Evolutionary conservation across 1,284 basidiomycete species (phyloP).

Genomic region (Entoloma clypeatum): DNA sequence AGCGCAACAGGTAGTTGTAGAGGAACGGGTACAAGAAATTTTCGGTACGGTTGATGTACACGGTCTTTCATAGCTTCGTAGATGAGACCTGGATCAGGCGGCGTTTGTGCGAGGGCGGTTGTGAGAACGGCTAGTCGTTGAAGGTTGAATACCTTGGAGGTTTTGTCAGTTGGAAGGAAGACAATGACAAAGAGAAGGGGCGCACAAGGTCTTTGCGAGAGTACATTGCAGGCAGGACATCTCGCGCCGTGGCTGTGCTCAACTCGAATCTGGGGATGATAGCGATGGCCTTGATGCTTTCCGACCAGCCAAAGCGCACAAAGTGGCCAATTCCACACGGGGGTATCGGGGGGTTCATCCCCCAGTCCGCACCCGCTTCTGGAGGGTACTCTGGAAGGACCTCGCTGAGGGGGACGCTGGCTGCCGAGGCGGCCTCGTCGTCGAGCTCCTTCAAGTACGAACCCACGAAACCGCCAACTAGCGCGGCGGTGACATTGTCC

Average conservation of each 20-base stretch:
- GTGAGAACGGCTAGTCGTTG: conserved; percentile 98
- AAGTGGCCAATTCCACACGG: conserved; percentile 93
- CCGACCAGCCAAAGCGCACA: conserved; percentile 87
- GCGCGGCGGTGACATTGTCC: conserved; percentile 97
- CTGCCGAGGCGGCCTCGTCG: conserved; percentile 68
- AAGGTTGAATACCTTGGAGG: conserved; percentile 88
- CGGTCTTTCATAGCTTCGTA: conserved; percentile 99
- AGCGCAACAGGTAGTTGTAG: background rate
- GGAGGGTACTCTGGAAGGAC: conserved; percentile 96
- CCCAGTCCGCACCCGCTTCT: conserved; percentile 91
- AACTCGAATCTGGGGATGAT: conserved; percentile 97
- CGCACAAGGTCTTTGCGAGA: conserved; percentile 88
- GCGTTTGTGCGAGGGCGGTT: conserved; percentile 86
- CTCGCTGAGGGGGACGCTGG: conserved; percentile 91
- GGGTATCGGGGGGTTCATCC: conserved; percentile 81
- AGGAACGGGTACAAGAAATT: conserved; percentile 56
- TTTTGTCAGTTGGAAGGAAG: conserved; percentile 3
- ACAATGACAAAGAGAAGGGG: conserved; percentile 17
- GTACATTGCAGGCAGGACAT: conserved; percentile 83
- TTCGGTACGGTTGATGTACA: conserved; percentile 96
- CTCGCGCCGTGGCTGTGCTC: conserved; percentile 91
- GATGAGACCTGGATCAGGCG: conserved; percentile 91
- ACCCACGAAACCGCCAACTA: conserved; percentile 98
- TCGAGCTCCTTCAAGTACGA: conserved; percentile 93
- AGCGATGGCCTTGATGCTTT: conserved; percentile 87